A percentile compares a stretch with the other conserved stretches of the same genome.
These are phyloP conservation scores for Tuber indicum DNA, from an alignment of 495 filamentous ascomycete species.

Conservation along the genomic window DNA sequence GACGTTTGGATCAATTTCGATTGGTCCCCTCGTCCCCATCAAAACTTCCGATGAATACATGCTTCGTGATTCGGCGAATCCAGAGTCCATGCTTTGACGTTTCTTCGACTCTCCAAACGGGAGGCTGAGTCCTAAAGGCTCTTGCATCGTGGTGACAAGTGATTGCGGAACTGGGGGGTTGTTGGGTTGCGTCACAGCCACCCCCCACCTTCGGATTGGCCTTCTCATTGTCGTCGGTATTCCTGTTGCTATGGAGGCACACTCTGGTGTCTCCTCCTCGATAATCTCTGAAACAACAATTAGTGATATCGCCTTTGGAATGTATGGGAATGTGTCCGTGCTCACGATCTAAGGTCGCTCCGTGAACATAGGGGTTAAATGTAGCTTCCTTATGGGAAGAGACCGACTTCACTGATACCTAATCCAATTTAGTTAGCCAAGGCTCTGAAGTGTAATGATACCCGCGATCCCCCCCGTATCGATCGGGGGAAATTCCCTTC, in stretches of 20 bases:
- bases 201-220: fast-evolving
- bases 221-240: neutral
- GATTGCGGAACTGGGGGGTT: fast-evolving
- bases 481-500: no score
- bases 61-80: neutral
- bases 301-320: neutral
- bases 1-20: neutral
- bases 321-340: neutral
- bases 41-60: neutral
- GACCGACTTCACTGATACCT: fast-evolving
- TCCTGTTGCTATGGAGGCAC: fast-evolving
- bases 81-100: neutral
- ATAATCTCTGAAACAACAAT: neutral
- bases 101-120: neutral
- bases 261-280: neutral
- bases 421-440: neutral
- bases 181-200: neutral
- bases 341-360: neutral
- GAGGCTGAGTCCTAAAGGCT: neutral
- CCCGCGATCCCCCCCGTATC: no score
- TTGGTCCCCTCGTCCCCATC: neutral
- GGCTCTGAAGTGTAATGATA: fast-evolving
- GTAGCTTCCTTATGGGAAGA: fast-evolving
- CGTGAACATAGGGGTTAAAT: neutral
- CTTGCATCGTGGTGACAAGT: fast-evolving